Evolutionary conservation across 805 yeast genomes (phyloP), one percentile per base, ranked within the genome.

Genomic region (Zygotorulaspora chibaensis): DNA sequence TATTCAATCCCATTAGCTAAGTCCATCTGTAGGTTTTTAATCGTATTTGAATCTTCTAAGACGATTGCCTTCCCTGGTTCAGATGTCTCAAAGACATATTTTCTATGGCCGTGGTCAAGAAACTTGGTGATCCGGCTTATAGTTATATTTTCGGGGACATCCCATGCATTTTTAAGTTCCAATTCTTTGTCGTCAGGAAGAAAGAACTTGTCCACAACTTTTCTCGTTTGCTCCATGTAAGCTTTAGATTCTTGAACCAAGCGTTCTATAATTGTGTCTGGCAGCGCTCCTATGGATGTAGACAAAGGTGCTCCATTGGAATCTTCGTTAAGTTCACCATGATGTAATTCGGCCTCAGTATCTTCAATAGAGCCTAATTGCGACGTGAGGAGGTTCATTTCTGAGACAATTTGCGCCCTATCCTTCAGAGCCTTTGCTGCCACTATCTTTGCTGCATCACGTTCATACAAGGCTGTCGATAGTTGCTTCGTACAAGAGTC

Each of bases 401-500:
- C 88, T n/a, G 59, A 60, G 49, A 75, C 74, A 2, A 90, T 84
- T 38, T 81, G 86, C 50, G 87, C 95, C 34, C 89, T 69, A 56
- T 90, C 96, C 45, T 74, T 73, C n/a, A 83, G 69, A 1, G 87
- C 80, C 28, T 75, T 73, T 0, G 95, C 81, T 1, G 91, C 95
- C 1, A 90, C 96, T 45, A 90, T 71, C 2, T 85, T 81, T 2
- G 96, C 95, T 0, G 97, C 96, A 62, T 90, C 98, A 52, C 86
- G 86, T 58, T 83, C 84, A 57, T 88, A 90, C 34, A 89, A 67
- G 0, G 96, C 83, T 2, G 84, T 69, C 26, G 93, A 82, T 40
- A 90, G 69, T 56, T 88, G 91, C 54, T 84, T 79, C 47, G 84
- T 76, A 1, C 89, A 74, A 18, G 71, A 70, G 42, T 73, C 76